Evolutionary conservation across 2,329 filamentous ascomycete genomes (phyloP), one percentile per base, ranked within the genome.

Genomic region (Chlorencoelia australis): DNA sequence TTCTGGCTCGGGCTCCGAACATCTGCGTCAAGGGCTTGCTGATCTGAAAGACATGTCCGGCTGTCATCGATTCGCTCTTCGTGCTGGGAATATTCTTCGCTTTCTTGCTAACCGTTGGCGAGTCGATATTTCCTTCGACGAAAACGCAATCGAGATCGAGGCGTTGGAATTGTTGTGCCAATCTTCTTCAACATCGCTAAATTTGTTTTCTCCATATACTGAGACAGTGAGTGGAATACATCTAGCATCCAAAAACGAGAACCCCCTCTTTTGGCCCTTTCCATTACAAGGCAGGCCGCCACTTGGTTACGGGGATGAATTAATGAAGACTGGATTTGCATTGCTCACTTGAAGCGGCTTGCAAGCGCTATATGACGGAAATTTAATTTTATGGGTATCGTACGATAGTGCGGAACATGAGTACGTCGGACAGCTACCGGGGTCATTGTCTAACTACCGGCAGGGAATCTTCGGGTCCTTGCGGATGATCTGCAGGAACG

Each of bases 1-100:
- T 8, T 41, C 55, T 7, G 45, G 50, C 4, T 42, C 55, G 2
- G 43, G 41, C 52, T 7, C 65, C 1, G 45, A 52, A 66, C 20
- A 58, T 65, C 1, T 79, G 21, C 62, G 57, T 7, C 68, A 71
- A 37, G 71, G 72, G 9, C 72, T 79, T 21, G 56, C 65, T 2
- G 70, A 76, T 42, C 58, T 79, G 11, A 67, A 67, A 1, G 71
- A 76, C 46, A 79, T 79, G 75, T 67, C 68, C 1, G 67, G 68
- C 0, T 51, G 50, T 29, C 54, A 57, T 31, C 43, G 41, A 5
- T 54, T 56, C 22, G 49, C 54, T 2, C 32, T 7, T 5, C 49
- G 45, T 4, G 50, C 50, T 10, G 39, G 52, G 3, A 33, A 52
- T 43, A 78, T 79, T 13, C 56, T 79, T 4, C 65, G 66, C 1